Evolutionary conservation across 164 flowering plant species (phyloP).

Genomic region (Houttuynia cordata): DNA sequence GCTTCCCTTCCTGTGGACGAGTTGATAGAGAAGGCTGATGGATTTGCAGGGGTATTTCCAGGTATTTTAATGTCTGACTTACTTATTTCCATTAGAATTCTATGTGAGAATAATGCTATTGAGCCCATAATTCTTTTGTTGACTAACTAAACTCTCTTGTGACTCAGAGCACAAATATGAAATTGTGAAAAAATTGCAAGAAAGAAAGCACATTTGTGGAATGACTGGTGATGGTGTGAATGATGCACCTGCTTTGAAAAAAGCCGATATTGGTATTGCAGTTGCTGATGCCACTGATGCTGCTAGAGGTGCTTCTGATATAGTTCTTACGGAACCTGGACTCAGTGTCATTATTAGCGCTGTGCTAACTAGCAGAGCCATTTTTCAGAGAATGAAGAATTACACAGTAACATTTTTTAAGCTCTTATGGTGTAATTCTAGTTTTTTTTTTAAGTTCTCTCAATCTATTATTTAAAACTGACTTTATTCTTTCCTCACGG

Average conservation of each 20-base stretch:
- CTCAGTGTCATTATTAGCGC: slow-evolving; percentile 96
- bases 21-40: slow-evolving; percentile 38
- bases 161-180: slow-evolving; percentile 32
- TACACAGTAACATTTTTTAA: slow-evolving; percentile 39
- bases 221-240: slow-evolving; percentile 46
- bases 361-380: slow-evolving; percentile 91
- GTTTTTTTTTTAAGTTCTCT: not conserved
- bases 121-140: not conserved
- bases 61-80: slow-evolving; percentile 5
- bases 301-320: slow-evolving; percentile 92
- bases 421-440: not conserved
- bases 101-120: not conserved
- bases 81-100: not conserved
- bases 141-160: not conserved
- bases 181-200: slow-evolving; percentile 31
- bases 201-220: slow-evolving; percentile 36
- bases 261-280: slow-evolving; percentile 42
- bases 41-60: slow-evolving; percentile 39
- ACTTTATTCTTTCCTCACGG: not conserved
- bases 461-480: not conserved
- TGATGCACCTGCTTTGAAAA: slow-evolving; percentile 42
- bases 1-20: slow-evolving; percentile 35
- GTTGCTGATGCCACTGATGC: slow-evolving; percentile 80
- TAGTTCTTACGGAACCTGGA: slow-evolving; percentile 94
- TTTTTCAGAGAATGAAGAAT: slow-evolving; percentile 98